Evolutionary conservation across 352 stramenopile genomes (phyloP), one percentile per base, ranked within the genome.

Genomic region (Pythium folliculosum): DNA sequence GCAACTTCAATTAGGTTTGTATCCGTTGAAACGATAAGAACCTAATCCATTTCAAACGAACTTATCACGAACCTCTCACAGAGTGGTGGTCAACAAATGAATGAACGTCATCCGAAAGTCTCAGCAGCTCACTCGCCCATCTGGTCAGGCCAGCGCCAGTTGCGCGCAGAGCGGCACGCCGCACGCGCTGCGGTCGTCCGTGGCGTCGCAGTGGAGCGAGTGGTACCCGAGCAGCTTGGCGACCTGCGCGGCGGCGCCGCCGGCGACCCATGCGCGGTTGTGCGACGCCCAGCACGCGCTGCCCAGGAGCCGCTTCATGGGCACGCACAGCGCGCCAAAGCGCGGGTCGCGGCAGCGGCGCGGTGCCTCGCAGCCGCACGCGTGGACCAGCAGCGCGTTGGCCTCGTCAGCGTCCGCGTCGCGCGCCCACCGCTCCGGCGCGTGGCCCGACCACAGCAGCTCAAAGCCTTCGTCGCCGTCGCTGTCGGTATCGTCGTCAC

Each of bases 241-340:
- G 3, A 77, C 80, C 8, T 78, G 68, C 13, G 48, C 40, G 10
- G 79, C 79, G 19, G 83, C 69, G 7, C 60, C 66, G 25, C 74
- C 80, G 10, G 60, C 60, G 38, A 72, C 70, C 79, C 81, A 90
- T 16, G 70, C 66, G 12, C 73, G 61, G 58, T 73, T 88, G 57
- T 88, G 81, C 22, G 81, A 88, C 25, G 76, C 80, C 81, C 81
- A 90, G 70, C 77, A 88, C 22, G 77, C 76, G 32, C 72, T 82
- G 22, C 80, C 73, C 53, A 90, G 54, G 43, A 90, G 85, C 4
- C 78, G 81, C 72, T 87, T 86, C 78, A 88, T 86, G 55, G 80
- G 73, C 9, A 69, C 49, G 65, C 81, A 90, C n/a, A 85, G 68
- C 22, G 73, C 69, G 19, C 66, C 50, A 53, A 82, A 81, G 48